phyloP scores from a whole-genome alignment of 805 yeast genomes.

The Myxozyma vanderwaltii region DNA sequence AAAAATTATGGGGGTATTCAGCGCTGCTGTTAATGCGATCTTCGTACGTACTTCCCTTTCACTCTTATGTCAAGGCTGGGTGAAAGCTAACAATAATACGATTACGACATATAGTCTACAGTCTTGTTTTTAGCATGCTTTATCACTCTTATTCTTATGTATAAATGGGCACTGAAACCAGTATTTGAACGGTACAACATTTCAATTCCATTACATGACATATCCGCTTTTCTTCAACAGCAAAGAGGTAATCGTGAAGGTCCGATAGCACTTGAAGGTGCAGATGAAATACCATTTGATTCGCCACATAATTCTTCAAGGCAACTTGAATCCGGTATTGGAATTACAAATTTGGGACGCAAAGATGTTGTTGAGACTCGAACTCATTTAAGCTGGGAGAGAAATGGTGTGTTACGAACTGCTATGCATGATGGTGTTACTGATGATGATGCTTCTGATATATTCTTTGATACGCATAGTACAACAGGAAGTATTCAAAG shows the following conservation, averaged over 20 bases:
- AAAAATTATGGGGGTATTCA: constrained; percentile 1
- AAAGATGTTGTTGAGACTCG: constrained; percentile 20
- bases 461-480: constrained; percentile 1
- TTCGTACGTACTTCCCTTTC: not conserved
- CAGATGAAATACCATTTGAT: not conserved
- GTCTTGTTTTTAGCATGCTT: constrained; percentile 12
- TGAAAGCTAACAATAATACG: not conserved
- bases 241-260: not conserved
- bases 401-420: not conserved
- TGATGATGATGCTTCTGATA: constrained; percentile 8
- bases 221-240: constrained; percentile 14
- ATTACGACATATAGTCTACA: constrained; percentile 2
- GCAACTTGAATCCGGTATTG: constrained; percentile 24
- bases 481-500: not conserved
- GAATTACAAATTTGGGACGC: constrained; percentile 13
- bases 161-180: constrained; percentile 32
- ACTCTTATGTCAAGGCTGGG: not conserved
- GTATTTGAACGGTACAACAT: constrained; percentile 25
- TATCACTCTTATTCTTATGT: constrained; percentile 13
- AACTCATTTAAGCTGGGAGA: constrained; percentile 18
- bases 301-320: not conserved
- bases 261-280: not conserved
- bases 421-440: not conserved
- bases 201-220: constrained; percentile 27
- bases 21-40: constrained; percentile 7